These are phyloP conservation scores for Fomes fomentarius DNA, from an alignment of 1,284 basidiomycete genomes.

Conservation along the genomic window DNA sequence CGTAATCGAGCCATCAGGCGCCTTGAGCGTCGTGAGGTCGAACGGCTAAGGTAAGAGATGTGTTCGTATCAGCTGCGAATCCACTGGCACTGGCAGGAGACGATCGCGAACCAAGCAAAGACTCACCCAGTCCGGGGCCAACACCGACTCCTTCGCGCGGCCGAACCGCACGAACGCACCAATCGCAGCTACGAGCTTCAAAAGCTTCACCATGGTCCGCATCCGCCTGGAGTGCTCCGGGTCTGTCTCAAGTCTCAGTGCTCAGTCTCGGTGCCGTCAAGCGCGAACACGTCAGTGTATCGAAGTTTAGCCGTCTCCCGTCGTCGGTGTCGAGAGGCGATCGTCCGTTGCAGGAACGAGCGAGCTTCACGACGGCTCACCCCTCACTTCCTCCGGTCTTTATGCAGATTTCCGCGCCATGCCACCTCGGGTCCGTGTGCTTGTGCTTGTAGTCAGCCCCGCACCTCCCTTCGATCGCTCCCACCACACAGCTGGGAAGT, in stretches of 20 bases:
- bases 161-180: constrained; percentile 2
- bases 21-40: constrained; percentile 48
- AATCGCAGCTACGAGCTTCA: background rate
- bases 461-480: too few species aligned
- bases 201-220: constrained; percentile 1
- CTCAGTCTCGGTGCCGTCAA: background rate
- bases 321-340: background rate
- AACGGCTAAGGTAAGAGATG: constrained; percentile 50
- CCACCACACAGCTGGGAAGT: too few species aligned
- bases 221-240: too few species aligned
- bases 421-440: too few species aligned
- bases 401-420: too few species aligned
- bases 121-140: constrained; percentile 20
- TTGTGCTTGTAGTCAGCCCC: too few species aligned
- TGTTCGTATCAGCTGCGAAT: background rate
- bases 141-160: background rate
- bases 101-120: background rate
- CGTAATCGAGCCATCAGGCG: constrained; percentile 54
- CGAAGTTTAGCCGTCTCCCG: background rate
- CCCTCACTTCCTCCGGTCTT: too few species aligned
- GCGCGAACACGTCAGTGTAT: background rate
- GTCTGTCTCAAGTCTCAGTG: too few species aligned
- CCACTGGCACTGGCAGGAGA: background rate
- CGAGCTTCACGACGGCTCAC: background rate
- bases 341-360: background rate